Evolutionary conservation across 208 protist genomes (phyloP), one percentile per base, ranked within the genome.

Genomic region (Acanthamoeba quina): DNA sequence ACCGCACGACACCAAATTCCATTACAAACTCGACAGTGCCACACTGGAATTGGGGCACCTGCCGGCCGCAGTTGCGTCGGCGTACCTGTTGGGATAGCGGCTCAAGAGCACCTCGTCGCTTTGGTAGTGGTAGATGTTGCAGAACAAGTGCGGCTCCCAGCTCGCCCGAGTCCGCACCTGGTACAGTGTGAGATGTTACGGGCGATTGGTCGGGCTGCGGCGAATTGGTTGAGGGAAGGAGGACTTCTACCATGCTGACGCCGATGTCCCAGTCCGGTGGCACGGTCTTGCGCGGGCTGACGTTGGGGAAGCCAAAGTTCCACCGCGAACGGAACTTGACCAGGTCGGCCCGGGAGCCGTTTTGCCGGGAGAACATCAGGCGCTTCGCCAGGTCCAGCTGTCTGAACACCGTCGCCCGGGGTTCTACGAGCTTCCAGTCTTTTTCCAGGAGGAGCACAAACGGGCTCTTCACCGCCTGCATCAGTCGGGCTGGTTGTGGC

Each of bases 371-470:
- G 29, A 86, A 62, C 19, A 86, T 7, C 52, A 86, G 21, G 49
- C 78, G 78, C 52, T 86, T 86, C 49, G 78, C 78, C 26, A 86
- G 24, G 29, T 86, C 78, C 29, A 86, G 52, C 78, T 86, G 49
- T 4, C n/a, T 13, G 15, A n/a, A 41, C 49, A 86, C 78, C 10
- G 24, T 64, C 10, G 62, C 47, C 13, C 78, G 78, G n/a, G 44
- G 7, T 29, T 86, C 78, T 19, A 86, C 34, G 15, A 86, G 78
- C 78, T 86, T 86, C 78, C 78, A 86, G 52, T 86, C 78, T 29
- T 86, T 86, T 49, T 86, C 78, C 78, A 86, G 47, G n/a, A 86
- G 62, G 78, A 86, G 78, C 2, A 86, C 78, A 24, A 86, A 86
- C 3, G 49, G 78, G 52, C 78, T 86, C 78, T 64, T 86, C 41